These are phyloP conservation scores for Platanus orientalis DNA, from an alignment of 164 flowering plant genomes.

Conservation along the genomic window DNA sequence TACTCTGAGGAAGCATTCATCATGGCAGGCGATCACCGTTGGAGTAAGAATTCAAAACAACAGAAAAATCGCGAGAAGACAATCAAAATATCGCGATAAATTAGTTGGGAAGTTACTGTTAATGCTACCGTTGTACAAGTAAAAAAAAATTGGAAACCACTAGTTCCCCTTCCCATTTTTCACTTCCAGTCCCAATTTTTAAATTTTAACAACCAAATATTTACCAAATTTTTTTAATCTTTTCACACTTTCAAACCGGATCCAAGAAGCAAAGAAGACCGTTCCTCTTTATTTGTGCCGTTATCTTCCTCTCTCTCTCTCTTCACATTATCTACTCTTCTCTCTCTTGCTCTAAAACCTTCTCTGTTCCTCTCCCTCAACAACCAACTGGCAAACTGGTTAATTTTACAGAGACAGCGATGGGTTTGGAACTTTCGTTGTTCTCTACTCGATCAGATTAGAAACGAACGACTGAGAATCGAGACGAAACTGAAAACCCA, in stretches of 20 bases:
- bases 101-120: too few species aligned
- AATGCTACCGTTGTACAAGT: too few species aligned
- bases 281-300: constrained; percentile 41
- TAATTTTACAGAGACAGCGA: constrained; percentile 5
- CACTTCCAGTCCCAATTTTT: too few species aligned
- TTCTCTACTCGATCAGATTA: neutral
- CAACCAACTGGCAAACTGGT: neutral
- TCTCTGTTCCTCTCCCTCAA: neutral
- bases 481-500: neutral
- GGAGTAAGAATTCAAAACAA: too few species aligned
- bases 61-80: too few species aligned
- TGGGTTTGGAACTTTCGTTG: constrained; percentile 12
- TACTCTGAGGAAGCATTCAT: too few species aligned
- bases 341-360: neutral
- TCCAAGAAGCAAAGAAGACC: constrained; percentile 43
- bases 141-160: too few species aligned
- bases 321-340: neutral
- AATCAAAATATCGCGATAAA: too few species aligned
- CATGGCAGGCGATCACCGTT: too few species aligned
- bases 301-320: neutral
- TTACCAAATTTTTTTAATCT: neutral
- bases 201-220: too few species aligned
- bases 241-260: too few species aligned
- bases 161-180: too few species aligned
- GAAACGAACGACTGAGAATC: neutral